Evolutionary conservation across 176 grass and related monocot species (phyloP), one percentile per base, ranked within the genome.

Genomic region (Avena sativa): DNA sequence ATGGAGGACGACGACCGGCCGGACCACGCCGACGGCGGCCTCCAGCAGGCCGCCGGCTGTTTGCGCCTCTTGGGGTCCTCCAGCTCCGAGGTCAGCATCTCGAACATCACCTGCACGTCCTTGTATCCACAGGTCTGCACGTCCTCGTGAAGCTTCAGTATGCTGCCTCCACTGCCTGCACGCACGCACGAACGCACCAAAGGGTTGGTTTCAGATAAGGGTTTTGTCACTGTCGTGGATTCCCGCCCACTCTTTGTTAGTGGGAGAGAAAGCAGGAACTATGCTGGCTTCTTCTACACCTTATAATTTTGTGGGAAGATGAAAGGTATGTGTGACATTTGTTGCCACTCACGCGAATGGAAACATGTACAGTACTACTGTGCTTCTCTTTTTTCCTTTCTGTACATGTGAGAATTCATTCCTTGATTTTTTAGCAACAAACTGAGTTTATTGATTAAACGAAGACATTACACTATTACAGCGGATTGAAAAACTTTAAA

Each of bases 81-180:
- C 62, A 90, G 84, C 66, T 89, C 93, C 8, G 93, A 90, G 12
- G 73, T 92, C 83, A 98, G 89, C 28, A 98, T 98, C 79, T 98
- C 95, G 78, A 94, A 98, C 89, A 98, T 92, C 88, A 98, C 89
- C 72, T 98, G 93, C 78, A 95, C 95, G 89, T 98, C 95, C 71
- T 92, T 81, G 88, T 98, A 98, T 76, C 86, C 93, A 38, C 95
- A 98, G 38, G 88, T 98, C 64, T 93, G 95, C 63, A 98, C 93
- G 23, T 98, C 95, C 72, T 93, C 86, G 9, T 95, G 93, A 51
- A 98, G 88, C 86, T 93, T 93, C 60, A 95, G 87, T n/a, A 95
- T 83, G 82, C 81, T 95, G 86, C 87, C 88, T 53, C 95, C 89
- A 61, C 72, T 74, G 46, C 90, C 95, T 98, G 91, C 77, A 65